Evolutionary conservation across 257 asterid genomes (phyloP).

Genomic region (Solanum microdontum): DNA sequence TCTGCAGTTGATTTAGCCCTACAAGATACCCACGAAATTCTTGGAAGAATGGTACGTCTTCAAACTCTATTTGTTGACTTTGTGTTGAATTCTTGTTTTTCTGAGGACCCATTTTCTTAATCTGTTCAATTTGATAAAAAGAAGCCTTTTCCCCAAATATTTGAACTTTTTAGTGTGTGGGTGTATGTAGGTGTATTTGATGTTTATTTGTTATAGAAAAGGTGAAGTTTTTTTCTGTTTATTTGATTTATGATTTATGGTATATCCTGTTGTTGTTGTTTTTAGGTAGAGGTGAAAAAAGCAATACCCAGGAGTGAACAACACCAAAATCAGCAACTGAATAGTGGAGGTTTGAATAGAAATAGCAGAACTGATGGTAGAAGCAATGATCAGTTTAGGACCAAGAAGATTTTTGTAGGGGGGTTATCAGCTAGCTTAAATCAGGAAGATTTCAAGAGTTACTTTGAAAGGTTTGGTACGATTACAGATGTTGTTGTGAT

Average conservation of each 20-base stretch:
- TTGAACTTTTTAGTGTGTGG: neutral
- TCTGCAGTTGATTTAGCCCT: slow-evolving; percentile 65
- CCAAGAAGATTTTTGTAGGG: slow-evolving; percentile 90
- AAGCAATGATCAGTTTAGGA: slow-evolving; percentile 48
- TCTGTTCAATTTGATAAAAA: neutral
- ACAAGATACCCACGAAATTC: slow-evolving; percentile 58
- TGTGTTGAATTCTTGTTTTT: neutral
- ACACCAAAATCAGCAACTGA: slow-evolving; percentile 34
- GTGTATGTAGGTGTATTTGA: neutral
- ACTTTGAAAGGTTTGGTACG: slow-evolving; percentile 75
- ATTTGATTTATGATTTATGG: slow-evolving; percentile 5
- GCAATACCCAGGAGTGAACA: slow-evolving; percentile 87
- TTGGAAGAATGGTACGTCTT: slow-evolving; percentile 51
- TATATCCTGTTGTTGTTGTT: neutral
- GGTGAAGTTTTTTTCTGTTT: neutral
- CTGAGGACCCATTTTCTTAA: neutral
- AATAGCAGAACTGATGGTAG: slow-evolving; percentile 37
- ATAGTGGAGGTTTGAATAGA: slow-evolving; percentile 33
- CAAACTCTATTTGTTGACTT: neutral
- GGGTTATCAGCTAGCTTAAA: slow-evolving; percentile 75
- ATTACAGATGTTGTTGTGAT: slow-evolving; percentile 87
- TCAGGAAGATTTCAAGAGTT: slow-evolving; percentile 67
- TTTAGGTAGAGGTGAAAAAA: slow-evolving; percentile 86
- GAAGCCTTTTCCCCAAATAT: neutral
- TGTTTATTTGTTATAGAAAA: neutral